Conservation (phyloP, 306 rosid genomes). For the Trifolium repens region DNA sequence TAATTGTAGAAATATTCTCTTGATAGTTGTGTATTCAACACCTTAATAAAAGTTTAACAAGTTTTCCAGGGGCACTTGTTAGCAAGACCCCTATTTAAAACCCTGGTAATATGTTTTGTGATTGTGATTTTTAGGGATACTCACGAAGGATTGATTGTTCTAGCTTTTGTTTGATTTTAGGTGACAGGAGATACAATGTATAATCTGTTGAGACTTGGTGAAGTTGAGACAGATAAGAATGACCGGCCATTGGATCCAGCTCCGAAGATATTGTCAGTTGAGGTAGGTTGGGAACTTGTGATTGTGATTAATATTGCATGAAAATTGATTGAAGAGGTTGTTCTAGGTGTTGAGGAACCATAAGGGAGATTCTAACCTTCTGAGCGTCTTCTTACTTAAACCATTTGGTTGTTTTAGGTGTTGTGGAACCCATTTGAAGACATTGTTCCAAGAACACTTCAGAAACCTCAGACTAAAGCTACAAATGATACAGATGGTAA, state of each 20-base stretch:
- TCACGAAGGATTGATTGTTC: constrained; percentile 27
- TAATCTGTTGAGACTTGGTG: constrained; percentile 82
- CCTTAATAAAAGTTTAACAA: too few relatives aligned
- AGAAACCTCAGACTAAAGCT: constrained; percentile 47
- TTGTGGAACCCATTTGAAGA: constrained; percentile 96
- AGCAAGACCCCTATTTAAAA: not conserved
- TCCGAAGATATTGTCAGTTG: constrained; percentile 80
- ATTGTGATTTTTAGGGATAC: not conserved
- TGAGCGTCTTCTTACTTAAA: constrained; percentile 32
- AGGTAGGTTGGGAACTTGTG: constrained; percentile 57
- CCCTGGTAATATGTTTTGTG: not conserved
- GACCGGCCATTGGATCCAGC: constrained; percentile 87
- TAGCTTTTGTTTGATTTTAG: constrained; percentile 53
- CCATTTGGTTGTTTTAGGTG: constrained; percentile 55
- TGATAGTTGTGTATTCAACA: too few relatives aligned
- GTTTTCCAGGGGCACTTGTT: too few relatives aligned
- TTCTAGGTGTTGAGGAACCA: not conserved
- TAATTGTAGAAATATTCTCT: too few relatives aligned
- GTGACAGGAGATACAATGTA: constrained; percentile 94
- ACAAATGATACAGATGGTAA: constrained; percentile 58
- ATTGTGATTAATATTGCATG: constrained; percentile 20
- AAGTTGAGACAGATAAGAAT: constrained; percentile 77
- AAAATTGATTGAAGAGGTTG: constrained; percentile 14
- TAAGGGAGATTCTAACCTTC: constrained; percentile 36
- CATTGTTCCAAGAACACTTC: constrained; percentile 71